Base-by-base conservation (phyloP, 371 early-diverging fungal species). In the Apophysomyces sp. region DNA sequence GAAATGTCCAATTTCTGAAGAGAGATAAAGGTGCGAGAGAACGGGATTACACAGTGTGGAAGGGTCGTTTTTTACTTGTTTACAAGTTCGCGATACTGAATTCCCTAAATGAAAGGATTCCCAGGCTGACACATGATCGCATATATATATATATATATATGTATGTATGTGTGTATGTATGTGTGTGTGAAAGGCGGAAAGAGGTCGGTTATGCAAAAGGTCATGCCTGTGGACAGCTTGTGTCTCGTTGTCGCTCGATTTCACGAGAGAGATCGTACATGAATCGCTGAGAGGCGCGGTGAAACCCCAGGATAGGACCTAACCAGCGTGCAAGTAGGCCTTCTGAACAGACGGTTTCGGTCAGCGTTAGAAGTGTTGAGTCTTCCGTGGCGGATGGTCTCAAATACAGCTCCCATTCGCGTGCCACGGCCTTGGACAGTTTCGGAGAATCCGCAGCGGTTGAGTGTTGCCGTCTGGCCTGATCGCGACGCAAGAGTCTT, bases 301-400 rank as follows among this genome's bases (percentile, higher is more conserved):
- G 66, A 24, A 66, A 52, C 12, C 63, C 63, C 28, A 66, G 61
- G 28, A 66, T 53, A 11, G 66, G 66, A 21, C 66, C 66, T 3
- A 66, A 58, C 66, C 66, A 66, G 11, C 66, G 57, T 16, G 66
- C 66, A n/a, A 66, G 55, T 16, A 40, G 52, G 2, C 66, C 66
- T 61, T 66, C 58, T 7, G 49, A 57, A 34, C 39, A 26, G 12
- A 66, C 66, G 1, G 61, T 66, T 32, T 66, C 66, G 12, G 57
- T 53, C 40, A 66, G 36, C 11, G 66, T 66, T 13, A 63, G 40
- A 1, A 60, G 18, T 2, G 60, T 59, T 8, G 34, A 7, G 37
- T 54, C 27, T 9, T 24, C 59, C 12, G 53, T 15, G 4, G 21
- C n/a, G n/a, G 24, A 30, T 15, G 61, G 53, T 11, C 58, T 49